phyloP scores from a whole-genome alignment of 768 basidiomycete genomes.

The Trametes villosa region DNA sequence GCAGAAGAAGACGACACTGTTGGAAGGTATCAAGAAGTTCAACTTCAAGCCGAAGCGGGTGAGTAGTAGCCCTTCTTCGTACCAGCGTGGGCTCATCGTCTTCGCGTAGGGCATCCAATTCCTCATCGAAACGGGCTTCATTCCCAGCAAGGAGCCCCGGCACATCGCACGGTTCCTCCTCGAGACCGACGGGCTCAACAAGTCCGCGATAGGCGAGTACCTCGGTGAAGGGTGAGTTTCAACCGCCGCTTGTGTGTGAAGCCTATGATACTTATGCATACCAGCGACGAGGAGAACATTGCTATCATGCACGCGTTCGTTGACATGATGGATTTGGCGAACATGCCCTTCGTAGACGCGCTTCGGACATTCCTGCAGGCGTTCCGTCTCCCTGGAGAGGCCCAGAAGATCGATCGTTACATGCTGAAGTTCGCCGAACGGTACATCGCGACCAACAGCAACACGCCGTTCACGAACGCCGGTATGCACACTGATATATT shows the following conservation, averaged over 20 bases:
- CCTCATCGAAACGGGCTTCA: constrained; percentile 86
- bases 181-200: constrained; percentile 89
- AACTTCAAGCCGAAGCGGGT: constrained; percentile 99
- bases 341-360: constrained; percentile 84
- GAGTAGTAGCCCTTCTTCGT: constrained; percentile 29
- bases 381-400: constrained; percentile 95
- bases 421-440: constrained; percentile 99
- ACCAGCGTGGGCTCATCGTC: neutral
- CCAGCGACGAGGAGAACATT: constrained; percentile 86
- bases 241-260: neutral
- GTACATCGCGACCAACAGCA: constrained; percentile 87
- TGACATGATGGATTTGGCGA: constrained; percentile 86
- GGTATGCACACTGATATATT: constrained; percentile 51
- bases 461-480: constrained; percentile 91
- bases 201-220: constrained; percentile 97
- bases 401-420: constrained; percentile 98
- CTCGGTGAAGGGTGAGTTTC: constrained; percentile 87
- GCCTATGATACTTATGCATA: neutral
- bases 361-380: constrained; percentile 89
- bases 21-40: constrained; percentile 97
- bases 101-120: constrained; percentile 82
- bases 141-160: constrained; percentile 67
- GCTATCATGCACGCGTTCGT: constrained; percentile 98
- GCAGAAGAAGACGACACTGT: constrained; percentile 90
- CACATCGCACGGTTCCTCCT: constrained; percentile 88